These are phyloP conservation scores for Alnus glutinosa DNA, from an alignment of 306 rosid species.

Conservation along the genomic window DNA sequence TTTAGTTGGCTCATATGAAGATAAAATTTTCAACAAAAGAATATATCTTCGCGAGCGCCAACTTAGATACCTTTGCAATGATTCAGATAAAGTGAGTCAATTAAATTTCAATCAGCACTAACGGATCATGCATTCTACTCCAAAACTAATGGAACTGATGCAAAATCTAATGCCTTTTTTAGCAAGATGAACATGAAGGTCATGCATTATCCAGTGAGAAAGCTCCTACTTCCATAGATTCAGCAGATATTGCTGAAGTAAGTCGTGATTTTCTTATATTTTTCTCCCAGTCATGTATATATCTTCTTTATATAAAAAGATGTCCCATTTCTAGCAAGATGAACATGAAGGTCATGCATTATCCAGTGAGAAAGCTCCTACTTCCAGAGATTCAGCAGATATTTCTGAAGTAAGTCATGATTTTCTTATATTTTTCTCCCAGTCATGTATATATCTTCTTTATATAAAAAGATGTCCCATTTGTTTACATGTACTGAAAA, in stretches of 20 bases:
- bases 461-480: too few species aligned
- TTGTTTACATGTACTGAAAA: too few species aligned
- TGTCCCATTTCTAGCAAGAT: too few species aligned
- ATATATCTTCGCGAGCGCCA: constrained; percentile 16
- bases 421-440: too few species aligned
- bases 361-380: too few species aligned
- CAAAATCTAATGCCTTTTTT: not conserved
- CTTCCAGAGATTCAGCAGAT: too few species aligned
- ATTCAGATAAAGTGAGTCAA: constrained; percentile 39
- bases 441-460: too few species aligned
- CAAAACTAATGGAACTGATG: not conserved
- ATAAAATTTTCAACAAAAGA: constrained; percentile 48
- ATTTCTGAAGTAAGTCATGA: too few species aligned
- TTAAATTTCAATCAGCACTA: not conserved
- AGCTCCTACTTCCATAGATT: not conserved
- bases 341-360: too few species aligned
- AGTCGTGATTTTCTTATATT: not conserved
- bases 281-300: too few species aligned
- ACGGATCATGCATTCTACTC: not conserved
- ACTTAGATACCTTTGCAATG: constrained; percentile 21
- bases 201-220: constrained; percentile 10
- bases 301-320: too few species aligned
- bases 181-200: constrained; percentile 14
- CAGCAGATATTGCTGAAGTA: constrained; percentile 17
- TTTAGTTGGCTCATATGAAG: constrained; percentile 47